A percentile compares a stretch with the other conserved stretches of the same genome.
These are phyloP conservation scores for Stephanodiscus minutulus DNA, from an alignment of 108 stramenopile species.

Conservation along the genomic window DNA sequence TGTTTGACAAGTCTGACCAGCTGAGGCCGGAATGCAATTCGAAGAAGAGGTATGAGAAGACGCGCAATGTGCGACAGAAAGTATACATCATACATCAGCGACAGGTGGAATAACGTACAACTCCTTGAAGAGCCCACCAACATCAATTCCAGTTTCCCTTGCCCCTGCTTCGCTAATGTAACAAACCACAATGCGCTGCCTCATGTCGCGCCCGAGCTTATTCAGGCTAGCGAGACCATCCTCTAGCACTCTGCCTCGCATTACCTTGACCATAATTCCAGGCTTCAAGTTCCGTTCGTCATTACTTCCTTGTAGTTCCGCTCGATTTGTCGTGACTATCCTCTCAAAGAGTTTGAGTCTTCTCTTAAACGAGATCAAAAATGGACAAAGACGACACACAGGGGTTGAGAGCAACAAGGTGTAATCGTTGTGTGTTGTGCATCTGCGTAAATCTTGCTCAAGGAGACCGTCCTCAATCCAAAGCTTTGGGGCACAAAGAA, in stretches of 20 bases:
- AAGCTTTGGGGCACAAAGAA: constrained; percentile 77
- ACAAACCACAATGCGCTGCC: constrained; percentile 78
- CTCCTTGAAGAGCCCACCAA: constrained; percentile 98
- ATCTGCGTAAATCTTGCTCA: constrained; percentile 66
- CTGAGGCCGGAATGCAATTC: background rate
- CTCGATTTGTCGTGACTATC: constrained; percentile 68
- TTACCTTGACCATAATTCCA: constrained; percentile 79
- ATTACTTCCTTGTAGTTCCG: constrained; percentile 62
- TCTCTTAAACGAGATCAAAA: constrained; percentile 86
- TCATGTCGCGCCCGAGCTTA: constrained; percentile 78
- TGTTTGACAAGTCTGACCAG: constrained; percentile 72
- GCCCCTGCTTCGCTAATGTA: constrained; percentile 85
- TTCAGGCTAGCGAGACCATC: constrained; percentile 83
- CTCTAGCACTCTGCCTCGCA: constrained; percentile 82
- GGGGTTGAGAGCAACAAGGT: constrained; percentile 57
- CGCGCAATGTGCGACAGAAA: background rate
- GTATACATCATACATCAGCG: background rate
- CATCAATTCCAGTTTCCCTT: constrained; percentile 91
- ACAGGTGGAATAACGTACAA: constrained; percentile 47
- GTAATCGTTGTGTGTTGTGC: constrained; percentile 70
- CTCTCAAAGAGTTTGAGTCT: constrained; percentile 85
- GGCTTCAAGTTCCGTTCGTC: constrained; percentile 62
- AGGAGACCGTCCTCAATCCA: constrained; percentile 82
- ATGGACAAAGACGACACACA: constrained; percentile 80
- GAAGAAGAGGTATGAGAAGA: background rate